A percentile compares a stretch with the other conserved stretches of the same genome.
These are phyloP conservation scores for Pseudozyma hubeiensis DNA, from an alignment of 1,284 basidiomycete genomes.

Conservation along the genomic window DNA sequence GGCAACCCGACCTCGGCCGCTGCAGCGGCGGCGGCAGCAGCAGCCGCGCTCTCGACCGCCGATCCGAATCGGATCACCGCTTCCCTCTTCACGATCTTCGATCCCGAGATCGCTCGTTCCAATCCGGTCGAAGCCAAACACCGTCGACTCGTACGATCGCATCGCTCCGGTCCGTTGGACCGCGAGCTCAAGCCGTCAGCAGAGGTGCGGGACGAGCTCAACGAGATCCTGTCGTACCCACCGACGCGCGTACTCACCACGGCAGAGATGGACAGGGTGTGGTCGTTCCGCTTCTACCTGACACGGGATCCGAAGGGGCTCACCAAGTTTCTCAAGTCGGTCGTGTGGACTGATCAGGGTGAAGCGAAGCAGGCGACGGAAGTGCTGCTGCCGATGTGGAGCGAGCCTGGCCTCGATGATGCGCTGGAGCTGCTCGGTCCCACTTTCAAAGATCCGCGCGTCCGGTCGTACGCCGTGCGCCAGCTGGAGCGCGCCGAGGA, in stretches of 20 bases:
- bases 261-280: conserved; percentile 94
- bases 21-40: conserved; percentile 40
- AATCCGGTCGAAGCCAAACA: conserved; percentile 99
- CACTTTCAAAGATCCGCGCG: conserved; percentile 87
- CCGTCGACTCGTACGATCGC: conserved; percentile 90
- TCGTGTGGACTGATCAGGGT: conserved; percentile 93
- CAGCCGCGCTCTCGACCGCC: conserved; percentile 67
- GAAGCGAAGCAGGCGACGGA: conserved; percentile 99
- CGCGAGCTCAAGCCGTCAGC: conserved; percentile 94
- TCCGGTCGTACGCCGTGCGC: conserved; percentile 91
- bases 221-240: conserved; percentile 87
- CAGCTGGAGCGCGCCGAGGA: conserved; percentile 92
- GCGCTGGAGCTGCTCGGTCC: conserved; percentile 92
- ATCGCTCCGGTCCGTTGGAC: conserved; percentile 92
- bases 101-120: conserved; percentile 88
- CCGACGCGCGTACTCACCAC: conserved; percentile 88
- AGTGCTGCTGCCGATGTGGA: conserved; percentile 94
- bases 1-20: conserved; percentile 30
- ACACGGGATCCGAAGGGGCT: conserved; percentile 85
- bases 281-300: conserved; percentile 99
- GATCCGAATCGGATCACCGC: conserved; percentile 71
- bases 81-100: conserved; percentile 83
- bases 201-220: conserved; percentile 91
- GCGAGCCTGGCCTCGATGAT: conserved; percentile 94
- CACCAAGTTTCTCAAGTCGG: conserved; percentile 97